These are phyloP conservation scores for Pilobolus umbonatus DNA, from an alignment of 192 early-diverging fungal genomes.

Conservation along the genomic window DNA sequence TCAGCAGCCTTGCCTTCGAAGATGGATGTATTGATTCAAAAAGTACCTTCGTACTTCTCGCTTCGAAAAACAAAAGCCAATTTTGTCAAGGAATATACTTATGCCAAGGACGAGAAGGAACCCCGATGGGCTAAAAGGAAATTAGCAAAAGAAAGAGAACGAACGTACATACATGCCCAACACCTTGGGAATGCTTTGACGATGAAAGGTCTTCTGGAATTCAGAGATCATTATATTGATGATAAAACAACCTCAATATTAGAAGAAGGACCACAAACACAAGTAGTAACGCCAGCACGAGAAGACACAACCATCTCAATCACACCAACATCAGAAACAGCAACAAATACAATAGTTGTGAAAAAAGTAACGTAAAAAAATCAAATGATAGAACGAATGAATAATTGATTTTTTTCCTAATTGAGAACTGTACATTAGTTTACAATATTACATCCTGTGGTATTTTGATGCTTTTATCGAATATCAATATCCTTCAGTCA, in stretches of 20 bases:
- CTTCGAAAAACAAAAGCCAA: conserved; percentile 4
- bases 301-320: not conserved
- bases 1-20: not conserved
- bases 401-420: not conserved
- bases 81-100: not conserved
- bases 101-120: conserved; percentile 1
- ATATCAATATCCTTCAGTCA: too few species aligned
- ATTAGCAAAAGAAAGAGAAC: not conserved
- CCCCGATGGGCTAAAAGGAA: not conserved
- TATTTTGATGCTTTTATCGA: too few species aligned
- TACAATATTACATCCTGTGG: too few species aligned
- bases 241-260: conserved; percentile 2
- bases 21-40: conserved; percentile 2
- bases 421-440: not conserved
- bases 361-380: conserved; percentile 4
- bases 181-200: not conserved
- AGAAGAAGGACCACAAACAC: not conserved
- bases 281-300: not conserved
- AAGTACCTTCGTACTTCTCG: not conserved
- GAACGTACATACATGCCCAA: not conserved
- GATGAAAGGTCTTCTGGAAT: conserved; percentile 2
- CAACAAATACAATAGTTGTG: not conserved
- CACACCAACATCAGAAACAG: not conserved
- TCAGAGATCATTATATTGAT: not conserved
- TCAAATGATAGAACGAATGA: not conserved